A percentile compares a stretch with the other conserved stretches of the same genome.
Evolutionary conservation across 176 grass and related monocot species (phyloP).

Genomic region (Musa beccarii): DNA sequence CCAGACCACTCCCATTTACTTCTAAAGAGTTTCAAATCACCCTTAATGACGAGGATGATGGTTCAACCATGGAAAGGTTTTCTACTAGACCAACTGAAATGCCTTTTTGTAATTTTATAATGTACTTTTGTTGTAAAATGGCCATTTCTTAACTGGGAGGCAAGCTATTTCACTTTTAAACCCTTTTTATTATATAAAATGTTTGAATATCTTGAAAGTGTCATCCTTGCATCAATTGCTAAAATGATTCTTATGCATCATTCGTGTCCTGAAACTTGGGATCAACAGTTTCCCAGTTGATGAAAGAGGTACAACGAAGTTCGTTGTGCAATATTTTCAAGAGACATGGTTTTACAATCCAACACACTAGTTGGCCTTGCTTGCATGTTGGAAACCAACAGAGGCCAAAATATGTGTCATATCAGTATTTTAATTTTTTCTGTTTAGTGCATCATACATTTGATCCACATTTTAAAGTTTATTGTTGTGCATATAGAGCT

Average conservation of each 20-base stretch:
- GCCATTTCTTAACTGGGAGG: no score
- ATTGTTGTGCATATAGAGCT: background rate
- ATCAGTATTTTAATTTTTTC: background rate
- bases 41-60: slow-evolving; percentile 8
- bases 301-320: slow-evolving; percentile 68
- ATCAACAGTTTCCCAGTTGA: slow-evolving; percentile 63
- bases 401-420: slow-evolving; percentile 75
- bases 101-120: background rate
- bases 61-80: background rate
- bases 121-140: background rate
- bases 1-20: slow-evolving; percentile 33
- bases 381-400: slow-evolving; percentile 76
- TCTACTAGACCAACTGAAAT: background rate
- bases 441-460: background rate
- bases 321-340: slow-evolving; percentile 88
- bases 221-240: background rate
- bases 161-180: no score
- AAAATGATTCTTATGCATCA: background rate
- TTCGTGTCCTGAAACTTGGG: background rate
- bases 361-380: slow-evolving; percentile 76
- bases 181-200: no score
- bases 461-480: background rate
- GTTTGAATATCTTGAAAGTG: background rate
- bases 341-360: slow-evolving; percentile 84
- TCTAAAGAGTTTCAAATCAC: slow-evolving; percentile 32